Percentiles rank a stretch among this genome's conserved stretches.
Evolutionary conservation across 768 basidiomycete genomes (phyloP).

Genomic region (Pleurotus djamor): DNA sequence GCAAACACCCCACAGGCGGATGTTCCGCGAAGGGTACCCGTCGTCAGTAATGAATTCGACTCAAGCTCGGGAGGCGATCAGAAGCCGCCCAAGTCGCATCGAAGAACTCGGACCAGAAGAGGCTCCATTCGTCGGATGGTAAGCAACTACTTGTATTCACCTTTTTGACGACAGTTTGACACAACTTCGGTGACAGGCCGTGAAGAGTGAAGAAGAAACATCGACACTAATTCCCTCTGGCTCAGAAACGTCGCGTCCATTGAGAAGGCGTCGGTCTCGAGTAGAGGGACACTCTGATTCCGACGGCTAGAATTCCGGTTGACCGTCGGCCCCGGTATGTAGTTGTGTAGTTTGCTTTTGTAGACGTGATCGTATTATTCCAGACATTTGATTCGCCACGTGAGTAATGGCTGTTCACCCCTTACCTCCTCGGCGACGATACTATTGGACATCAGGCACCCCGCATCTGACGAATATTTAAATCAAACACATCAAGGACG

Average conservation of each 20-base stretch:
- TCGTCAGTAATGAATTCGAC: slow-evolving; percentile 7
- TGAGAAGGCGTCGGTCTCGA: slow-evolving; percentile 48
- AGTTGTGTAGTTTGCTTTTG: slow-evolving; percentile 1
- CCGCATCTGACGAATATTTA: neutral
- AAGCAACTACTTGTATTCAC: slow-evolving; percentile 4
- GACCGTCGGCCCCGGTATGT: slow-evolving; percentile 3
- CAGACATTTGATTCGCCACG: neutral
- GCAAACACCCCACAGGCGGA: neutral
- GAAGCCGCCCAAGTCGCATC: slow-evolving; percentile 13
- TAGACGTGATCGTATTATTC: slow-evolving; percentile 3
- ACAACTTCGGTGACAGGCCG: slow-evolving; percentile 10
- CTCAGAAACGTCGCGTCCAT: slow-evolving; percentile 24
- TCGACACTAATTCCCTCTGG: slow-evolving; percentile 27
- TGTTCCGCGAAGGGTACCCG: neutral
- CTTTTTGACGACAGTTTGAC: neutral
- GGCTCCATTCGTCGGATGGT: slow-evolving; percentile 20
- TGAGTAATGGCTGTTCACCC: slow-evolving; percentile 1
- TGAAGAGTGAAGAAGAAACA: slow-evolving; percentile 27
- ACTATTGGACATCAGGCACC: slow-evolving; percentile 1
- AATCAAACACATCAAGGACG: neutral
- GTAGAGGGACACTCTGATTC: slow-evolving; percentile 25
- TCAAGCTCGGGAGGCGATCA: slow-evolving; percentile 13
- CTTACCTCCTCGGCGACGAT: slow-evolving; percentile 8
- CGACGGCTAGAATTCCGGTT: slow-evolving; percentile 17
- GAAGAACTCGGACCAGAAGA: slow-evolving; percentile 21